These are phyloP conservation scores for Mycena olivaceomarginata DNA, from an alignment of 768 basidiomycete species.

Conservation along the genomic window DNA sequence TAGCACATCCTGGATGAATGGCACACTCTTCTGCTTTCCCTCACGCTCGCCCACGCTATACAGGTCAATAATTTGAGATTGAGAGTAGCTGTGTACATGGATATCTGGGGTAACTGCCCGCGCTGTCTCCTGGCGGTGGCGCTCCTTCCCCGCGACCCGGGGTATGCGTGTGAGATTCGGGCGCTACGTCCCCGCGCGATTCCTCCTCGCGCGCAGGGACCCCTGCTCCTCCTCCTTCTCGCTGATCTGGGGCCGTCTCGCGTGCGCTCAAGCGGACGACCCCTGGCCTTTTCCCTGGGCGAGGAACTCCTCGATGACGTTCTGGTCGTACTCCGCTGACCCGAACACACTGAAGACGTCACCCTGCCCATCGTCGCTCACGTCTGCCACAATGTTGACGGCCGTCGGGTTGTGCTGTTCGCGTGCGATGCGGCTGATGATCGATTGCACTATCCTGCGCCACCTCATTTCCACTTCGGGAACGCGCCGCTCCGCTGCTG, in stretches of 20 bases:
- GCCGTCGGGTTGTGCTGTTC: neutral
- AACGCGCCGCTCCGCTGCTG: neutral
- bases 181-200: constrained; percentile 28
- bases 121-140: neutral
- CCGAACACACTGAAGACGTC: constrained; percentile 10
- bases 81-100: neutral
- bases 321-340: constrained; percentile 18
- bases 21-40: constrained; percentile 10
- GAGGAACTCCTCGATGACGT: constrained; percentile 26
- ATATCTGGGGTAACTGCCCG: constrained; percentile 31
- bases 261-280: constrained; percentile 29
- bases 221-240: neutral
- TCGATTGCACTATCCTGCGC: constrained; percentile 42
- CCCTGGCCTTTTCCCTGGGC: constrained; percentile 37
- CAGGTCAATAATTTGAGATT: constrained; percentile 34
- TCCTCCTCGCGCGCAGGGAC: constrained; percentile 39
- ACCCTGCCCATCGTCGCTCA: neutral
- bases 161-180: constrained; percentile 22
- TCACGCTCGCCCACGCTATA: constrained; percentile 25
- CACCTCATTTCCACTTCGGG: constrained; percentile 43
- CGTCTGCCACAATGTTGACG: constrained; percentile 20
- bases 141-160: constrained; percentile 27
- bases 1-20: constrained; percentile 27
- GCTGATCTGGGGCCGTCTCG: constrained; percentile 13
- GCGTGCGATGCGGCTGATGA: constrained; percentile 1